These are phyloP conservation scores for Parastagonospora avenae DNA, from an alignment of 2,329 filamentous ascomycete species.

Conservation along the genomic window DNA sequence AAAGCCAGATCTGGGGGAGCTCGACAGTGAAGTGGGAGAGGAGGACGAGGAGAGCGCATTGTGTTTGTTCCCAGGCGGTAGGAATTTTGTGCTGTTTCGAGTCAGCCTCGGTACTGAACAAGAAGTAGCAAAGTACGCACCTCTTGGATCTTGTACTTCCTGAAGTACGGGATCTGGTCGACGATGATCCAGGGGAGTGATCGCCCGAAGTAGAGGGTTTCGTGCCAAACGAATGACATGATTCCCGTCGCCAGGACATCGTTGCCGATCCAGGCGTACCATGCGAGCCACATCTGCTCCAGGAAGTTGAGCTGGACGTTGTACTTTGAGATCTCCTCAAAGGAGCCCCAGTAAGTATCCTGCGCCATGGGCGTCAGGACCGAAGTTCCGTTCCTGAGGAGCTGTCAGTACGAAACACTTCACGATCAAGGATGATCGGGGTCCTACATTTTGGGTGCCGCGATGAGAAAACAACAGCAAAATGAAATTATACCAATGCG, in stretches of 20 bases:
- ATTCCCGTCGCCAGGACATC: slow-evolving; percentile 95
- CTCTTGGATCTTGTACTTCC: slow-evolving; percentile 92
- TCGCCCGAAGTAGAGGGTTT: slow-evolving; percentile 91
- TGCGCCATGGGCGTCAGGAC: slow-evolving; percentile 48
- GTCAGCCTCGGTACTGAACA: slow-evolving; percentile 14
- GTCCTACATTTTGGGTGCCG: slow-evolving; percentile 32
- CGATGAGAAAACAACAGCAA: slow-evolving; percentile 13
- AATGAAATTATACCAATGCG: neutral
- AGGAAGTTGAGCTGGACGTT: slow-evolving; percentile 85
- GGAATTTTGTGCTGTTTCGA: slow-evolving; percentile 74
- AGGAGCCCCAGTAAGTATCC: slow-evolving; percentile 69
- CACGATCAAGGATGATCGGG: slow-evolving; percentile 10
- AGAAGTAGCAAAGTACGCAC: slow-evolving; percentile 56
- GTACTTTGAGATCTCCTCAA: slow-evolving; percentile 68
- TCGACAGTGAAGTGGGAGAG: slow-evolving; percentile 97
- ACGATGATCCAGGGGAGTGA: slow-evolving; percentile 91
- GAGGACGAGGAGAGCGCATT: slow-evolving; percentile 90
- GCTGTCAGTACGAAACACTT: slow-evolving; percentile 23
- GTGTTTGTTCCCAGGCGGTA: slow-evolving; percentile 90
- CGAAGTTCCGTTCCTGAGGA: slow-evolving; percentile 43
- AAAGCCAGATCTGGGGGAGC: slow-evolving; percentile 97
- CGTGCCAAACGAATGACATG: slow-evolving; percentile 96
- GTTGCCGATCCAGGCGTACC: slow-evolving; percentile 98
- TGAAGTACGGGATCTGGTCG: slow-evolving; percentile 84
- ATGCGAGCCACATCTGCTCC: slow-evolving; percentile 91